Evolutionary conservation across 2,329 filamentous ascomycete species (phyloP).

Genomic region (Akanthomyces dipterigenus): DNA sequence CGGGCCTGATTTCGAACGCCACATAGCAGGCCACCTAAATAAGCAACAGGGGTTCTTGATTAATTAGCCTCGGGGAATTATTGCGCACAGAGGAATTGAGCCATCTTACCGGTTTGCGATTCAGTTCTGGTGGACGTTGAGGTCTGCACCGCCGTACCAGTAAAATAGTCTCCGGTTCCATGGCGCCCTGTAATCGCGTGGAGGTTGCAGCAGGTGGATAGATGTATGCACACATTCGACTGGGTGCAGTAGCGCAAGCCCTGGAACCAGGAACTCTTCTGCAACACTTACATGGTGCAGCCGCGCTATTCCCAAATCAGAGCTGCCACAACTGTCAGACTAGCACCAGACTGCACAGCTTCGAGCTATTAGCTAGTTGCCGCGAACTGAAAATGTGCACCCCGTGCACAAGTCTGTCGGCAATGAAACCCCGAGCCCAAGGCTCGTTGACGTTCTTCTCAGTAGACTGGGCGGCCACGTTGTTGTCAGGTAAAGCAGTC

Average conservation of each 20-base stretch:
- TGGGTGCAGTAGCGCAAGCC: not conserved
- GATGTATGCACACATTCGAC: not conserved
- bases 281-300: constrained; percentile 1
- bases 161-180: not conserved
- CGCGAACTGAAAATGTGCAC: not conserved
- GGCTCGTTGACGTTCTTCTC: not conserved
- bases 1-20: not conserved
- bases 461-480: not conserved
- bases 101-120: not conserved
- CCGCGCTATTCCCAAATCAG: not conserved
- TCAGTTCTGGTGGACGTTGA: not conserved
- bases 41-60: not conserved
- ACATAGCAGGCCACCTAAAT: too few species aligned
- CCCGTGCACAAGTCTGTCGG: not conserved
- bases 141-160: not conserved
- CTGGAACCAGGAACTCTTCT: not conserved
- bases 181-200: not conserved
- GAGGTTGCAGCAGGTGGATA: not conserved
- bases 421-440: not conserved
- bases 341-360: not conserved
- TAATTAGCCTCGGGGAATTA: not conserved
- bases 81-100: not conserved
- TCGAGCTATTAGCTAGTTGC: not conserved
- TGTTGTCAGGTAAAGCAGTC: not conserved
- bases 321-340: not conserved